Percentiles rank a stretch among this genome's conserved stretches.
phyloP scores from a whole-genome alignment of 805 yeast genomes.

The Saturnispora hagleri region DNA sequence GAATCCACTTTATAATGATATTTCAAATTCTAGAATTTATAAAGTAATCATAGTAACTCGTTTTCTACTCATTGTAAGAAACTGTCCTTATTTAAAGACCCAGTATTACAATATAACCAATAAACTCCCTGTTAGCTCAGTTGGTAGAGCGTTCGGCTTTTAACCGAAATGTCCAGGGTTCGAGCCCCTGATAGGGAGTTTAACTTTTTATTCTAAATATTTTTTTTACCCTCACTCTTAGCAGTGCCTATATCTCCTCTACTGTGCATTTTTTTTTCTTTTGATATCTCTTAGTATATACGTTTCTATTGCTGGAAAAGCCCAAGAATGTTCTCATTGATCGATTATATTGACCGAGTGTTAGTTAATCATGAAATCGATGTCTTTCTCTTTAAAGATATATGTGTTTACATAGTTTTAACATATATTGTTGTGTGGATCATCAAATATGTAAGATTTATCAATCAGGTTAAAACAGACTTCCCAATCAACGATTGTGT shows the following conservation, averaged over 20 bases:
- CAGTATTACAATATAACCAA: too few species aligned
- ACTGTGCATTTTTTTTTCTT: neutral
- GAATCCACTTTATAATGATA: too few species aligned
- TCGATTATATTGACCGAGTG: neutral
- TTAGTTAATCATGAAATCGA: neutral
- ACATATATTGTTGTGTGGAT: neutral
- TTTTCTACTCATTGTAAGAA: too few species aligned
- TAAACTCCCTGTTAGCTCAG: slow-evolving; percentile 44
- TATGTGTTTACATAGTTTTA: slow-evolving; percentile 9
- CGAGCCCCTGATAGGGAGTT: slow-evolving; percentile 52
- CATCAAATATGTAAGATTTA: slow-evolving; percentile 7
- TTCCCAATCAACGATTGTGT: slow-evolving; percentile 10
- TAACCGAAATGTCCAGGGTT: slow-evolving; percentile 55
- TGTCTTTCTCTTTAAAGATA: slow-evolving; percentile 4
- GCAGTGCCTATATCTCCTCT: neutral
- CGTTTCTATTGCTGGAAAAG: neutral
- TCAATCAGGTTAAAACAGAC: slow-evolving; percentile 11
- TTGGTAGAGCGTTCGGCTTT: slow-evolving; percentile 64
- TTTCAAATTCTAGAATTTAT: too few species aligned
- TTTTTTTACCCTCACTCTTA: too few species aligned
- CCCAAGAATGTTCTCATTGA: neutral
- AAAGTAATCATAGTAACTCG: too few species aligned
- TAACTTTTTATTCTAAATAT: slow-evolving; percentile 12
- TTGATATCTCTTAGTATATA: neutral
- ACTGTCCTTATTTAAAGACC: too few species aligned